Percentiles rank a stretch among this genome's conserved stretches.
phyloP scores from a whole-genome alignment of 345 rosid species.

The rapeseed (Brassica napus) region DNA sequence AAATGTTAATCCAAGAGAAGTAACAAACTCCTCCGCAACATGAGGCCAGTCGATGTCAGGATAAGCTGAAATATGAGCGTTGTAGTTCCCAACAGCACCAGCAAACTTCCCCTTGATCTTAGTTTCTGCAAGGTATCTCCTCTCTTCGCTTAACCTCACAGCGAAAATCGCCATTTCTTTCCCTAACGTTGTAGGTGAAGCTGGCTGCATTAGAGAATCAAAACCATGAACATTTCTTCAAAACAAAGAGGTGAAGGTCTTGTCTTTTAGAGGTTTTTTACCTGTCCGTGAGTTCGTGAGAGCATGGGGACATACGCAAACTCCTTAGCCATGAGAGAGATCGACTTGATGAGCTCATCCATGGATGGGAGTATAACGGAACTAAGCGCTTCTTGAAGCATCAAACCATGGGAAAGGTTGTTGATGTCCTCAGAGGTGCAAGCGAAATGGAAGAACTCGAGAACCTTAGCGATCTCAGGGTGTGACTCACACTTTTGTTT shows the following conservation, averaged over 20 bases:
- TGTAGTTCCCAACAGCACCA: conserved; percentile 97
- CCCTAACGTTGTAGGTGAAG: conserved; percentile 91
- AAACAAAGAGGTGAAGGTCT: not conserved
- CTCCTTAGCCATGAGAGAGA: conserved; percentile 61
- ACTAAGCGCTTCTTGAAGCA: conserved; percentile 74
- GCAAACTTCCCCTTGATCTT: conserved; percentile 91
- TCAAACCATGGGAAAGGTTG: conserved; percentile 88
- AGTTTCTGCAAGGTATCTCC: conserved; percentile 65
- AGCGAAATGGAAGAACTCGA: conserved; percentile 94
- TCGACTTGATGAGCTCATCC: conserved; percentile 67
- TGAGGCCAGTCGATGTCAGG: conserved; percentile 72
- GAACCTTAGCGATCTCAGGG: conserved; percentile 82
- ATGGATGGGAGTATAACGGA: conserved; percentile 65
- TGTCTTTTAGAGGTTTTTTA: conserved; percentile 23
- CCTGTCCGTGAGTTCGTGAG: conserved; percentile 99
- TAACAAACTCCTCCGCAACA: conserved; percentile 78
- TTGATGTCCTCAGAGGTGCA: conserved; percentile 97
- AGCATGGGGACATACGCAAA: conserved; percentile 82
- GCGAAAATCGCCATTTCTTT: conserved; percentile 95
- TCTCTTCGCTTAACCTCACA: conserved; percentile 77
- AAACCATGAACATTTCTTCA: not conserved
- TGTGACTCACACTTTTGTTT: conserved; percentile 82
- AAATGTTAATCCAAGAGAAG: conserved; percentile 77
- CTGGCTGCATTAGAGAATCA: conserved; percentile 61
- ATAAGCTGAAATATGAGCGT: conserved; percentile 91